A percentile compares a stretch with the other conserved stretches of the same genome.
phyloP scores from a whole-genome alignment of 768 basidiomycete genomes.

The Lactarius pseudohatsudake region DNA sequence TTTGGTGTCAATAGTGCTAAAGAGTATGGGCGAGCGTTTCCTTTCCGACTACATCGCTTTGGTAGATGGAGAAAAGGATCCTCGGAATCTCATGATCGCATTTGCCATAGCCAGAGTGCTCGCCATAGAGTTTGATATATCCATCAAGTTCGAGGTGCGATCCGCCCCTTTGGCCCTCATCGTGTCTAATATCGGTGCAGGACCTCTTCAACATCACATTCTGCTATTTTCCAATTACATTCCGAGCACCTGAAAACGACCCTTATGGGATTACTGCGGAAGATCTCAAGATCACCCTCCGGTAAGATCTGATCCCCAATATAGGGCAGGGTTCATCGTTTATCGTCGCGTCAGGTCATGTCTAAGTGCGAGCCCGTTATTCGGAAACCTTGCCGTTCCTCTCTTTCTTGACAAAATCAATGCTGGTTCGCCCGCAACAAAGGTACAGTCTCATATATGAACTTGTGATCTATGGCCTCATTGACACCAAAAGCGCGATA shows the following conservation, averaged over 20 bases:
- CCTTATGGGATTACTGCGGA: constrained; percentile 90
- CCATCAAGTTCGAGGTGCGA: constrained; percentile 72
- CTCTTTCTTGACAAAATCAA: constrained; percentile 91
- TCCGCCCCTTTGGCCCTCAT: not conserved
- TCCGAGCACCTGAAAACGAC: constrained; percentile 90
- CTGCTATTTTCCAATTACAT: constrained; percentile 98
- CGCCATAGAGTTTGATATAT: constrained; percentile 83
- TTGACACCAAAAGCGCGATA: constrained; percentile 66
- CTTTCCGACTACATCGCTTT: constrained; percentile 70
- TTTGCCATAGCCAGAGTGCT: constrained; percentile 89
- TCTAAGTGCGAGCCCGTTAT: constrained; percentile 73
- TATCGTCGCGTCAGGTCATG: constrained; percentile 49
- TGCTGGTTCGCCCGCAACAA: constrained; percentile 75
- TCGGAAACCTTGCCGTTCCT: constrained; percentile 82
- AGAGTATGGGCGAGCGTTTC: constrained; percentile 70
- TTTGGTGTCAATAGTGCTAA: constrained; percentile 51
- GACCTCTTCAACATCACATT: constrained; percentile 92
- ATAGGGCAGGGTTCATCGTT: not conserved
- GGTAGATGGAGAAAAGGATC: constrained; percentile 97
- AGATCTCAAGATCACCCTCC: constrained; percentile 72
- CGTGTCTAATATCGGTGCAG: constrained; percentile 41
- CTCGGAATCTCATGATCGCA: constrained; percentile 85
- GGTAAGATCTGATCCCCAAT: constrained; percentile 41
- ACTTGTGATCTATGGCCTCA: constrained; percentile 9
- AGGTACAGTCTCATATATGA: constrained; percentile 49